phyloP scores from a whole-genome alignment of 345 rosid species.

The Isatis tinctoria region DNA sequence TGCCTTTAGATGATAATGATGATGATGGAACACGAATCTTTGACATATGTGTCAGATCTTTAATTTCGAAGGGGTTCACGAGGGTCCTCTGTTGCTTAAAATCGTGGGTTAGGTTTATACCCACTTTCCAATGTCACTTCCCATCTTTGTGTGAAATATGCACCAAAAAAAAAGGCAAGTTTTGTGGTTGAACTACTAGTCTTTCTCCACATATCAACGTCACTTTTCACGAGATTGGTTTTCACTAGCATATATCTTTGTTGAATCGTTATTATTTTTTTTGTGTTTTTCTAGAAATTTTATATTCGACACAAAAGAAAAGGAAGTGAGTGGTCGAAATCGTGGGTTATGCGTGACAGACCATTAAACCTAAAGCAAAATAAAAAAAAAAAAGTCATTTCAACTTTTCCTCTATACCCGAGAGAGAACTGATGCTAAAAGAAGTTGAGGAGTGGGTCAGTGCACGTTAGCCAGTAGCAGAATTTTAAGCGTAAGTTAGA shows the following conservation, averaged over 20 bases:
- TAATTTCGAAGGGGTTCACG: constrained; percentile 26
- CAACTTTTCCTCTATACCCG: constrained; percentile 25
- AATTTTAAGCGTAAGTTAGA: neutral
- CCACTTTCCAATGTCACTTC: constrained; percentile 28
- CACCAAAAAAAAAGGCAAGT: constrained; percentile 19
- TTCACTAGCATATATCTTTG: neutral
- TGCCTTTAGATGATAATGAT: neutral
- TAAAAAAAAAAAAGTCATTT: neutral
- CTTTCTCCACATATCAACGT: constrained; percentile 17
- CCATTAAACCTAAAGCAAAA: constrained; percentile 28
- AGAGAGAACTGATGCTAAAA: constrained; percentile 22
- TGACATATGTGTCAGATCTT: constrained; percentile 25
- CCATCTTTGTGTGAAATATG: constrained; percentile 22
- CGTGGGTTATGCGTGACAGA: constrained; percentile 35
- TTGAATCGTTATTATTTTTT: neutral
- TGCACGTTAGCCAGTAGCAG: constrained; percentile 1
- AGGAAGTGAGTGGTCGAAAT: constrained; percentile 14
- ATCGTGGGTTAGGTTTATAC: constrained; percentile 32
- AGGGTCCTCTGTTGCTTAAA: constrained; percentile 14
- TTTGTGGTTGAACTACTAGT: constrained; percentile 27
- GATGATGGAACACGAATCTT: constrained; percentile 25
- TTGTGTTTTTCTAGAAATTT: neutral
- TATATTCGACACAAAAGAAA: neutral
- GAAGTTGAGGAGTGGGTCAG: constrained; percentile 11
- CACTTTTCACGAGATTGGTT: constrained; percentile 20